These are phyloP conservation scores for Phytophthora palmivora DNA, from an alignment of 352 stramenopile species.

Conservation along the genomic window DNA sequence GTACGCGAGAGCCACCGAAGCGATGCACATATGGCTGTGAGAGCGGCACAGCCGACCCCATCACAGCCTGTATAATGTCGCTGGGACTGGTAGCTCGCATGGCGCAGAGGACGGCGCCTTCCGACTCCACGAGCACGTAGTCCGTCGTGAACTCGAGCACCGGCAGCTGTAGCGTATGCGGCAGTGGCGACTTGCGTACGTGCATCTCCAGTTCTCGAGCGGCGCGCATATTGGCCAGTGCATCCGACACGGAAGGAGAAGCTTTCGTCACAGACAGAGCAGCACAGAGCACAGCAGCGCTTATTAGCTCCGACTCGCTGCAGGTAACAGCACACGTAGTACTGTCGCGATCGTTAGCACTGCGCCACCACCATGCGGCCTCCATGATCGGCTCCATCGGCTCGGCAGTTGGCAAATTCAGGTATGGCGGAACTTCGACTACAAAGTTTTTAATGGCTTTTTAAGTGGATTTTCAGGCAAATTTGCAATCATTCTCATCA, in stretches of 20 bases:
- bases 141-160: slow-evolving; percentile 55
- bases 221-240: slow-evolving; percentile 24
- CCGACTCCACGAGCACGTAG: slow-evolving; percentile 68
- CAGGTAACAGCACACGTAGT: slow-evolving; percentile 22
- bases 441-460: no score
- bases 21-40: slow-evolving; percentile 72
- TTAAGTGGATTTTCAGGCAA: no score
- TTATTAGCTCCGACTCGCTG: slow-evolving; percentile 73
- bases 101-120: slow-evolving; percentile 67
- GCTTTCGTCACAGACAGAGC: slow-evolving; percentile 49
- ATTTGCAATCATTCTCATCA: no score
- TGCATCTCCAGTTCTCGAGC: slow-evolving; percentile 56
- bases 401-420: not conserved
- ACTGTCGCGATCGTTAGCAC: slow-evolving; percentile 3
- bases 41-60: slow-evolving; percentile 69
- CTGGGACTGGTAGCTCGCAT: slow-evolving; percentile 61
- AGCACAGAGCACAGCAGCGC: slow-evolving; percentile 74
- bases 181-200: slow-evolving; percentile 67
- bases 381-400: slow-evolving; percentile 3
- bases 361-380: slow-evolving; percentile 48
- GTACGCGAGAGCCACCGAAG: slow-evolving; percentile 73
- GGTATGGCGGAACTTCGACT: slow-evolving; percentile 2
- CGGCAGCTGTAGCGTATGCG: slow-evolving; percentile 62
- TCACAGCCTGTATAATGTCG: slow-evolving; percentile 72
- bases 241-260: slow-evolving; percentile 10